Conservation (phyloP, 495 filamentous ascomycete species). For the Symbiotaphrina buchneri region DNA sequence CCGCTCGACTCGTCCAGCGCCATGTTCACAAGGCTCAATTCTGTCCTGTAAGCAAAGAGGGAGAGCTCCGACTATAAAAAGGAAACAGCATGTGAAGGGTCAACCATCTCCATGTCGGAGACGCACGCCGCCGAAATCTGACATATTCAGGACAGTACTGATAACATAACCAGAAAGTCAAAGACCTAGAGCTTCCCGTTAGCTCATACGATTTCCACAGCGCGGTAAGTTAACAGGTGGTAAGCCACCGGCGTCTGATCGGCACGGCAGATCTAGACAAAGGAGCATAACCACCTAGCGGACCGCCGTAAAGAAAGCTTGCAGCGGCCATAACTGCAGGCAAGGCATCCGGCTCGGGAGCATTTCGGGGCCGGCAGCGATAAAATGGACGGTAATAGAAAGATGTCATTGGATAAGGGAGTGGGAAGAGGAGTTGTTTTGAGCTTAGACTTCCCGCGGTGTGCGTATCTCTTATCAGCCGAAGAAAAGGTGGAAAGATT, state of each 20-base stretch:
- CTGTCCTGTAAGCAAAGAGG: neutral
- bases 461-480: slow-evolving; percentile 3
- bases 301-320: too few species aligned
- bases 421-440: neutral
- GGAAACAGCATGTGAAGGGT: neutral
- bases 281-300: too few species aligned
- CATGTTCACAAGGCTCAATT: too few species aligned
- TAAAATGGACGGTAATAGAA: neutral
- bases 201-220: too few species aligned
- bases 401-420: neutral
- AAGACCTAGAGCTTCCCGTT: too few species aligned
- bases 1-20: neutral
- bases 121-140: neutral
- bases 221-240: too few species aligned
- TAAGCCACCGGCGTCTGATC: too few species aligned
- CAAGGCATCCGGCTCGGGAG: too few species aligned
- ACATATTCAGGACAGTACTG: neutral
- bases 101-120: neutral
- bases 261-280: too few species aligned
- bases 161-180: neutral
- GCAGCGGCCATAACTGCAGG: neutral
- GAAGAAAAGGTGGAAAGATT: too few species aligned
- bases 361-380: too few species aligned
- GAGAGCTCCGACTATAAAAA: slow-evolving; percentile 1
- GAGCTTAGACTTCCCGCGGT: neutral